Base-by-base conservation (phyloP, 805 yeast genomes). In the Geotrichum ghanense region DNA sequence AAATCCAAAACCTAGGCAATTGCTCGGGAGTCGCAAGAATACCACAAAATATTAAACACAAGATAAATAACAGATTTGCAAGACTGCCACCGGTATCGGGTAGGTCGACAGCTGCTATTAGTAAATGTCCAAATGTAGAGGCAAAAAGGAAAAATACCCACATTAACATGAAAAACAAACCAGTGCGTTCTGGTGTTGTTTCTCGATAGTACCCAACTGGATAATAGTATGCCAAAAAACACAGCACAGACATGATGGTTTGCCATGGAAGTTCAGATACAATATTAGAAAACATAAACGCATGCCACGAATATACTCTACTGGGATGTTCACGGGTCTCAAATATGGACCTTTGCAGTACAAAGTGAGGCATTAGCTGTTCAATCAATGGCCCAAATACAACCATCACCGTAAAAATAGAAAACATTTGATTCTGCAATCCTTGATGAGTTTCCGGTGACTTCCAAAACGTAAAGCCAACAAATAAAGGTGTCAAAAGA, bases 271-370 rank as follows among this genome's bases (percentile, higher is more conserved):
- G 62, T 59, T 83, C 90, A 42, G 76, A 78, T 35, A 79, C 63
- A 42, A 81, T 68, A 59, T 80, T 85, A 6, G 84, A 76, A 26
- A 72, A 49, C 73, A 80, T 61, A 46, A 81, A 76, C 1, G 79
- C 76, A 56, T 69, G 55, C 88, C 88, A 81, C 44, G 77, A 70
- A 63, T 78, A 82, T 2, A 86, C 77, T 58, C 74, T 79, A 1
- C 86, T 78, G 23, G 84, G 83, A 47, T 83, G 72, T 62, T 81
- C 89, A 63, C 89, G 73, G 41, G 75, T 82, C 61, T 81, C 88
- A 55, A 78, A 81, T 31, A 81, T 61, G 51, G 75, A 76, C 65
- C 88, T 70, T 55, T 78, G 81, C 42, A 64, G 60, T 41, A 74
- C 74, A 55, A 71, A 83, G 56, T 74, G 68, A 21, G 84, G 85